phyloP scores from a whole-genome alignment of 805 yeast genomes.

The Suhomyces prunicola region DNA sequence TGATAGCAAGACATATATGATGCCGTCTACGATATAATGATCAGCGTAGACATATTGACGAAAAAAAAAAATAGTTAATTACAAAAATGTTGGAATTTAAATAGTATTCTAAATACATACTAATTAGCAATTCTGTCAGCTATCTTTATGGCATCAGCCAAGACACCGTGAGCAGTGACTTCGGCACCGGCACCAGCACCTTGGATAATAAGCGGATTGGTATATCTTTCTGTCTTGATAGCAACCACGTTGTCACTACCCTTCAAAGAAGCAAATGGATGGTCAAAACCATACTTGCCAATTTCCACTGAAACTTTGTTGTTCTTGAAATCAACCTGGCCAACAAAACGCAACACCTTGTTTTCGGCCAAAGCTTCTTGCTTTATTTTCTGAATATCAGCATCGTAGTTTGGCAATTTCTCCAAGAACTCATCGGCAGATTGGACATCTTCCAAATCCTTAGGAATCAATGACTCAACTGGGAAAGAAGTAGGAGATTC shows the following conservation, averaged over 20 bases:
- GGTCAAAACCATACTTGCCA: conserved; percentile 80
- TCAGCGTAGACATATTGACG: too few relatives aligned
- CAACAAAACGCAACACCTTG: conserved; percentile 92
- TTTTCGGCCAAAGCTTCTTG: conserved; percentile 76
- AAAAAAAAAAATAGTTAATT: too few relatives aligned
- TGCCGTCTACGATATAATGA: background rate
- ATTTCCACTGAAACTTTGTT: conserved; percentile 80
- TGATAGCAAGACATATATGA: conserved; percentile 9
- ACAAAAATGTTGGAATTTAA: too few relatives aligned
- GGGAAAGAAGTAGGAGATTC: conserved; percentile 91
- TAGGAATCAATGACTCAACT: conserved; percentile 90
- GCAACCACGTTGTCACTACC: conserved; percentile 97
- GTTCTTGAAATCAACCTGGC: conserved; percentile 75
- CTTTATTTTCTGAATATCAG: conserved; percentile 71
- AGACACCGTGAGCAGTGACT: conserved; percentile 76
- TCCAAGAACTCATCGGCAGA: conserved; percentile 76
- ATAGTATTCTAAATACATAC: background rate
- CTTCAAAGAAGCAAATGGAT: conserved; percentile 92
- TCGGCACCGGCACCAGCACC: conserved; percentile 95
- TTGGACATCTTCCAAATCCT: conserved; percentile 68
- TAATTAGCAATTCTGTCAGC: conserved; percentile 74
- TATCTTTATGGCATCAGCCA: conserved; percentile 88
- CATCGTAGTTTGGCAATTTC: conserved; percentile 80
- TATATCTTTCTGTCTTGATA: conserved; percentile 86
- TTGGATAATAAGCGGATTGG: conserved; percentile 89